phyloP scores from a whole-genome alignment of 2,329 filamentous ascomycete species.

The Davidsoniella virescens region DNA sequence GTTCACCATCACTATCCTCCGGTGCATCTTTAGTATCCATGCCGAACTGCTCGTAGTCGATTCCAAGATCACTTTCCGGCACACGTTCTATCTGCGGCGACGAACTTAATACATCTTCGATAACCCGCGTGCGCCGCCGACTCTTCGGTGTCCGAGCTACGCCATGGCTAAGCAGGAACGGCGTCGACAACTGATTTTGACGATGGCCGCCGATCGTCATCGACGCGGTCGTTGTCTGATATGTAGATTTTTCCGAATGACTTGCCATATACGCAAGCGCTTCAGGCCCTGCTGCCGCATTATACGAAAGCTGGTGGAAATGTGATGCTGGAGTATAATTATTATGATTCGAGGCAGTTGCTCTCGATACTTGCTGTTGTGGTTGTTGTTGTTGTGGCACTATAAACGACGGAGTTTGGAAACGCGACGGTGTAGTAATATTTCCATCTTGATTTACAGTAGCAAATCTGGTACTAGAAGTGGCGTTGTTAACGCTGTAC shows the following conservation, averaged over 20 bases:
- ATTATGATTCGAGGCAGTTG: no score
- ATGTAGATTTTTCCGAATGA: no score
- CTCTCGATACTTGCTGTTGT: background rate
- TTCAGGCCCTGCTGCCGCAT: background rate
- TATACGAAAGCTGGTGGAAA: background rate
- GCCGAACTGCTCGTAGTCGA: constrained; percentile 13
- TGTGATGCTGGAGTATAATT: background rate
- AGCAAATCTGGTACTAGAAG: no score
- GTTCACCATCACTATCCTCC: background rate
- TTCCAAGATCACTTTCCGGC: constrained; percentile 15
- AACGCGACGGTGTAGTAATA: background rate
- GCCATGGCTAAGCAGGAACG: no score
- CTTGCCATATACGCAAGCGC: no score
- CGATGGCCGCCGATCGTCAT: no score
- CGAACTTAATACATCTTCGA: background rate
- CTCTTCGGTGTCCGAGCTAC: no score
- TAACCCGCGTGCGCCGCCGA: no score
- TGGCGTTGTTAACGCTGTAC: background rate
- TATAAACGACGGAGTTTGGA: constrained; percentile 1
- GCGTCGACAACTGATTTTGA: no score
- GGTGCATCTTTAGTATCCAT: background rate
- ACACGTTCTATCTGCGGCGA: constrained; percentile 2
- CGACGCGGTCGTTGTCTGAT: no score
- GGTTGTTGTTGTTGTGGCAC: background rate
- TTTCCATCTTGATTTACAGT: no score